Percentiles rank a stretch among this genome's conserved stretches.
These are phyloP conservation scores for Saposhnikovia divaricata DNA, from an alignment of 129 eudicot genomes.

Conservation along the genomic window DNA sequence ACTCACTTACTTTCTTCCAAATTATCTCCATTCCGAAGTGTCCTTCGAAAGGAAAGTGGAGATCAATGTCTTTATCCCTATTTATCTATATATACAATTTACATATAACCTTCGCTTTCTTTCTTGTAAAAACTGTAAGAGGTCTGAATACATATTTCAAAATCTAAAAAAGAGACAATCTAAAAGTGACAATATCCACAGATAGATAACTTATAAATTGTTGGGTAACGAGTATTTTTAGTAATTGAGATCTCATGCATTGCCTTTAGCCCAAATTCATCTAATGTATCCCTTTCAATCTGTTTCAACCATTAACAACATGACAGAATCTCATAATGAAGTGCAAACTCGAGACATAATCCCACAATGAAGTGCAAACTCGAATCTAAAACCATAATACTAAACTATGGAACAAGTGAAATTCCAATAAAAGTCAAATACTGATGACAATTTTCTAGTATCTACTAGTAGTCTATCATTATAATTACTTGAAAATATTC, in stretches of 20 bases:
- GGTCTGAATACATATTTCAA: too few species aligned
- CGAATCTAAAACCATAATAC: too few species aligned
- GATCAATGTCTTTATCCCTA: not conserved
- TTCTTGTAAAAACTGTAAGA: too few species aligned
- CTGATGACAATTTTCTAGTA: too few species aligned
- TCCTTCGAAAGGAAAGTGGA: not conserved
- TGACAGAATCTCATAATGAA: too few species aligned
- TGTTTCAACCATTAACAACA: not conserved
- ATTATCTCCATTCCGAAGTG: not conserved
- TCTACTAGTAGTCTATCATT: too few species aligned
- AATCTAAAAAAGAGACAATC: too few species aligned
- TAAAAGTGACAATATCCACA: not conserved
- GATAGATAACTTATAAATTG: not conserved
- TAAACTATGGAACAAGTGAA: too few species aligned
- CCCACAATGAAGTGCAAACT: too few species aligned
- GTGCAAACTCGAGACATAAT: too few species aligned
- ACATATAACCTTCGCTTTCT: not conserved
- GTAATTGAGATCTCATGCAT: not conserved
- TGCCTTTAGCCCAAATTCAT: not conserved
- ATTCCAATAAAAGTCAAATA: too few species aligned
- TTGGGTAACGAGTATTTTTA: not conserved
- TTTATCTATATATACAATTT: not conserved
- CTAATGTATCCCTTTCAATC: not conserved
- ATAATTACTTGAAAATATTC: too few species aligned
- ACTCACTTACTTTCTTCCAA: not conserved